Percentiles rank a stretch among this genome's conserved stretches.
These are phyloP conservation scores for Teunomyces aglyptinius DNA, from an alignment of 805 yeast genomes.

Conservation along the genomic window DNA sequence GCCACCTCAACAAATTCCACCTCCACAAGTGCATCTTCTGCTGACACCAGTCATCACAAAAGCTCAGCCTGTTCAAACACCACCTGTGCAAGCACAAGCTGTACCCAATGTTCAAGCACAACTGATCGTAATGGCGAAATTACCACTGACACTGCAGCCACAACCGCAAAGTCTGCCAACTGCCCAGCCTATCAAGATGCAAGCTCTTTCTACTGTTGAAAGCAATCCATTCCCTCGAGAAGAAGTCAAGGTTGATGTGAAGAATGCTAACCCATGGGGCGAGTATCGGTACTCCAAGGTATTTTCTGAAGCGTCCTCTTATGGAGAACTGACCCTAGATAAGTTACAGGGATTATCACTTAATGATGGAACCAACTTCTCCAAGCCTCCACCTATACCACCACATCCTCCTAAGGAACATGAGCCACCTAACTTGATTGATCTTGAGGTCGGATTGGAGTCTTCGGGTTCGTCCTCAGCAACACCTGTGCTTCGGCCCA, in stretches of 20 bases:
- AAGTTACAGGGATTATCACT: slow-evolving; percentile 6
- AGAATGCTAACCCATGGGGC: slow-evolving; percentile 35
- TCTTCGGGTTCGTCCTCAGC: slow-evolving; percentile 20
- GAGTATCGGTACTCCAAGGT: slow-evolving; percentile 17
- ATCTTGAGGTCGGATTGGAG: slow-evolving; percentile 34
- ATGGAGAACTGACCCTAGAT: slow-evolving; percentile 3
- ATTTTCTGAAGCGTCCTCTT: neutral
- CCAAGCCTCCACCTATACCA: slow-evolving; percentile 1
- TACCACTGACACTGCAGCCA: neutral
- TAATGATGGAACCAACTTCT: neutral
- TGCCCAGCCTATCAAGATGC: neutral
- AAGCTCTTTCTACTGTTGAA: neutral
- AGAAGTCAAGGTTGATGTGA: slow-evolving; percentile 8
- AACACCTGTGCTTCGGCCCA: slow-evolving; percentile 16
- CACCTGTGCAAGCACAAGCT: neutral
- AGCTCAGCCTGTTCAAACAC: neutral
- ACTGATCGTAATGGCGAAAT: neutral
- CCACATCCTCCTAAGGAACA: slow-evolving; percentile 4
- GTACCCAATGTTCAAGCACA: too few relatives aligned
- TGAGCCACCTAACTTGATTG: slow-evolving; percentile 28
- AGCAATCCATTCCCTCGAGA: slow-evolving; percentile 9
- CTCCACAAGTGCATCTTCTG: neutral
- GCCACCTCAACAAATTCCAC: neutral
- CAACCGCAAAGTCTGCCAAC: neutral
- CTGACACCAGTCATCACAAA: neutral